These are phyloP conservation scores for Umbelopsis sp. DNA, from an alignment of 192 early-diverging fungal genomes.

Conservation along the genomic window DNA sequence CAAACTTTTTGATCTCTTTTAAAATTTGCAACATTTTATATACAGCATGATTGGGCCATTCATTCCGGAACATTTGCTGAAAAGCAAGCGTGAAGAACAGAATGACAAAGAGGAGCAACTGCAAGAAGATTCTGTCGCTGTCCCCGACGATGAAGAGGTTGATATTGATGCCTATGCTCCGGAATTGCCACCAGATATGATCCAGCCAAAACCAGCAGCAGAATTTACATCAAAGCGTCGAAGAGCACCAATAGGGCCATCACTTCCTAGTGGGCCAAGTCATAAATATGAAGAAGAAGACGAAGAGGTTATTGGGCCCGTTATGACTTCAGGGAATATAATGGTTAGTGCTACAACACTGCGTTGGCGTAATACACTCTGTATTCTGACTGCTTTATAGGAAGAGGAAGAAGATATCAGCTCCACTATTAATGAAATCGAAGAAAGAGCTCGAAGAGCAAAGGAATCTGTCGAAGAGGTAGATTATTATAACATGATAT, in stretches of 20 bases:
- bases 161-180: constrained; percentile 31
- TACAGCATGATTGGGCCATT: constrained; percentile 18
- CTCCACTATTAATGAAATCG: constrained; percentile 36
- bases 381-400: no score
- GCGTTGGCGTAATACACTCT: background rate
- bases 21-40: background rate
- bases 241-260: constrained; percentile 19
- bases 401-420: constrained; percentile 11
- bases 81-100: constrained; percentile 17
- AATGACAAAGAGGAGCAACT: background rate
- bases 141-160: background rate
- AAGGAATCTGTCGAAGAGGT: constrained; percentile 30
- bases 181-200: constrained; percentile 33
- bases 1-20: background rate
- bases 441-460: constrained; percentile 29
- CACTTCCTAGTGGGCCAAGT: constrained; percentile 22
- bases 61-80: constrained; percentile 22
- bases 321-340: constrained; percentile 17
- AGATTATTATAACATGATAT: background rate
- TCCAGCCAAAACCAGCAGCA: constrained; percentile 5
- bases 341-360: constrained; percentile 1
- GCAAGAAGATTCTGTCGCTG: background rate
- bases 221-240: constrained; percentile 10
- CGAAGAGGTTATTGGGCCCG: constrained; percentile 29
- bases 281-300: constrained; percentile 19